phyloP scores from a whole-genome alignment of 805 yeast species.

The Pichia californica region DNA sequence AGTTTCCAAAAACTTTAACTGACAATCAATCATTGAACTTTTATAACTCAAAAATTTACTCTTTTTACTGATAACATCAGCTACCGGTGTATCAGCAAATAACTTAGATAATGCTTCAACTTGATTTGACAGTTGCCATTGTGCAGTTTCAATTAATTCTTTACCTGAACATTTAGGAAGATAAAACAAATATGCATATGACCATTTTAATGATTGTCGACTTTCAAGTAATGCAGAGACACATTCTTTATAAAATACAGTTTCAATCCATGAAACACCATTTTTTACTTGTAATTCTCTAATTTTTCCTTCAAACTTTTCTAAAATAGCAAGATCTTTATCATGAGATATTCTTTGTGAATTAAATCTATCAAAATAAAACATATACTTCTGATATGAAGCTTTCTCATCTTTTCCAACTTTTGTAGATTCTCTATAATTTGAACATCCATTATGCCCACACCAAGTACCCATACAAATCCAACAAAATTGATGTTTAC shows the following conservation, averaged over 20 bases:
- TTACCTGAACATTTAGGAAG: conserved; percentile 45
- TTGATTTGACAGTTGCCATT: conserved; percentile 19
- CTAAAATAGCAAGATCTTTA: conserved; percentile 59
- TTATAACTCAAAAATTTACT: conserved; percentile 19
- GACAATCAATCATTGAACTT: conserved; percentile 17
- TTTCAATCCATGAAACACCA: conserved; percentile 79
- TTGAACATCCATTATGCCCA: conserved; percentile 52
- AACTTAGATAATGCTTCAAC: conserved; percentile 30
- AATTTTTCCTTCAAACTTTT: conserved; percentile 58
- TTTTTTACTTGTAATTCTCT: conserved; percentile 56
- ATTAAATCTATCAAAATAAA: conserved; percentile 66
- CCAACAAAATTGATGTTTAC: conserved; percentile 87
- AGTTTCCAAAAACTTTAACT: conserved; percentile 20
- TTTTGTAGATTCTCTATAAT: conserved; percentile 41
- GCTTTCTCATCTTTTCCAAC: conserved; percentile 33
- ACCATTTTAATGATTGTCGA: conserved; percentile 80
- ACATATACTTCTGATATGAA: conserved; percentile 56
- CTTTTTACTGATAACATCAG: conserved; percentile 23
- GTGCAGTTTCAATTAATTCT: conserved; percentile 49
- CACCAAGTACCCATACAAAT: conserved; percentile 81
- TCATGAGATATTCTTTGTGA: conserved; percentile 72
- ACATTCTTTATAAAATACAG: conserved; percentile 74
- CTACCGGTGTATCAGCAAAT: conserved; percentile 27
- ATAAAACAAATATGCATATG: conserved; percentile 75
- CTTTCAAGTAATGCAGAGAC: conserved; percentile 59